These are phyloP conservation scores for Starmerella powellii DNA, from an alignment of 805 yeast species.

Conservation along the genomic window DNA sequence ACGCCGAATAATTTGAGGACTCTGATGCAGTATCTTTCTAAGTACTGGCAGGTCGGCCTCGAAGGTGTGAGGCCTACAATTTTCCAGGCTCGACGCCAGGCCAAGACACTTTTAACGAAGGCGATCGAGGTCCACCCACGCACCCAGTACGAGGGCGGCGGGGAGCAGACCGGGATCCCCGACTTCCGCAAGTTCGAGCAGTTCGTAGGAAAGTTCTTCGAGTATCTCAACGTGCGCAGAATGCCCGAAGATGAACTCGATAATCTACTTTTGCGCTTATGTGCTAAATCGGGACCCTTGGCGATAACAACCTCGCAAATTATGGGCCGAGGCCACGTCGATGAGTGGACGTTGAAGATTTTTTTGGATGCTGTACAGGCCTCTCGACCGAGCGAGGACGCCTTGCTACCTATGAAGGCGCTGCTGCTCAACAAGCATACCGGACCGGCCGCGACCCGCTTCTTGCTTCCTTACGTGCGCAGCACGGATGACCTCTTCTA, in stretches of 20 bases:
- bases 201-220: conserved; percentile 19
- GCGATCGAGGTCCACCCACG: conserved; percentile 23
- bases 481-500: conserved; percentile 22
- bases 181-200: conserved; percentile 21
- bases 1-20: conserved; percentile 21
- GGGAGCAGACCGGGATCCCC: conserved; percentile 23
- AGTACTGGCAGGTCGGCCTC: conserved; percentile 24
- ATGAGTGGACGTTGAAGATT: conserved; percentile 20
- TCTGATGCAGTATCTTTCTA: conserved; percentile 22
- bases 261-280: conserved; percentile 24
- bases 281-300: conserved; percentile 23
- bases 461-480: conserved; percentile 23
- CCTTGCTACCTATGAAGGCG: conserved; percentile 1
- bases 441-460: conserved; percentile 18
- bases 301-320: conserved; percentile 18
- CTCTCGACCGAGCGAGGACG: conserved; percentile 15
- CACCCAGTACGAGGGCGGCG: conserved; percentile 18
- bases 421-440: conserved; percentile 10
- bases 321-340: conserved; percentile 8
- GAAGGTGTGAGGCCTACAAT: conserved; percentile 21
- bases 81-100: conserved; percentile 22
- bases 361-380: conserved; percentile 20
- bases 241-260: conserved; percentile 14
- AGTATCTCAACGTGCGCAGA: conserved; percentile 17
- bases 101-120: conserved; percentile 18